These are phyloP conservation scores for Aspergillus sp. DNA, from an alignment of 2,329 filamentous ascomycete species.

Conservation along the genomic window DNA sequence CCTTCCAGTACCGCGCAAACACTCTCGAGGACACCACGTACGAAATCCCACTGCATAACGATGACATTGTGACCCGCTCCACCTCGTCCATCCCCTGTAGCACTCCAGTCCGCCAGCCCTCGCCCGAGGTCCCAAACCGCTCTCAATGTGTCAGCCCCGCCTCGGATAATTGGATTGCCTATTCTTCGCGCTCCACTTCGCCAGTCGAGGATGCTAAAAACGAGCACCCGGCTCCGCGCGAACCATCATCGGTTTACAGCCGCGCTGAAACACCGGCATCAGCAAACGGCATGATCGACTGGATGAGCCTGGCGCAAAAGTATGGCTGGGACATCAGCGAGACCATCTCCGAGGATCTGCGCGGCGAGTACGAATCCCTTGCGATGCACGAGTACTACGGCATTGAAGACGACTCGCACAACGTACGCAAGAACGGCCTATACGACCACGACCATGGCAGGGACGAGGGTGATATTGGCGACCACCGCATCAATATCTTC, in stretches of 20 bases:
- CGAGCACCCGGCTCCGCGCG: slow-evolving; percentile 31
- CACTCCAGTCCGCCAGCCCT: slow-evolving; percentile 35
- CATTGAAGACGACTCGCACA: slow-evolving; percentile 35
- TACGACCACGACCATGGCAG: slow-evolving; percentile 32
- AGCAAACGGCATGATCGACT: slow-evolving; percentile 36
- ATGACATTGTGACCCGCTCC: slow-evolving; percentile 35
- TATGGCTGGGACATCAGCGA: slow-evolving; percentile 34
- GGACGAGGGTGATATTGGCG: slow-evolving; percentile 44
- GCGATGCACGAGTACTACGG: slow-evolving; percentile 40
- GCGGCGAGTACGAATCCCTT: slow-evolving; percentile 44
- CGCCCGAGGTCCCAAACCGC: slow-evolving; percentile 33
- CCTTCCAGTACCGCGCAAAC: slow-evolving; percentile 33
- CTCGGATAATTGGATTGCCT: slow-evolving; percentile 49
- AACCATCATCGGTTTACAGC: slow-evolving; percentile 42
- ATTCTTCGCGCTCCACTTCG: slow-evolving; percentile 40
- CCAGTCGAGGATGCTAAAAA: slow-evolving; percentile 30
- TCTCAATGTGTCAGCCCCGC: slow-evolving; percentile 41
- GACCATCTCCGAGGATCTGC: slow-evolving; percentile 38
- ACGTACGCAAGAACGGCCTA: slow-evolving; percentile 23
- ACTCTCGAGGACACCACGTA: slow-evolving; percentile 36
- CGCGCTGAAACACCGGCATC: slow-evolving; percentile 33
- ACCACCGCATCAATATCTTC: slow-evolving; percentile 41
- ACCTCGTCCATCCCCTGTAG: slow-evolving; percentile 37
- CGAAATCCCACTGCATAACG: slow-evolving; percentile 32
- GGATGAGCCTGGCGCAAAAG: slow-evolving; percentile 38